A percentile compares a stretch with the other conserved stretches of the same genome.
phyloP scores from a whole-genome alignment of 2,329 filamentous ascomycete genomes.

The Chalara sp. region DNA sequence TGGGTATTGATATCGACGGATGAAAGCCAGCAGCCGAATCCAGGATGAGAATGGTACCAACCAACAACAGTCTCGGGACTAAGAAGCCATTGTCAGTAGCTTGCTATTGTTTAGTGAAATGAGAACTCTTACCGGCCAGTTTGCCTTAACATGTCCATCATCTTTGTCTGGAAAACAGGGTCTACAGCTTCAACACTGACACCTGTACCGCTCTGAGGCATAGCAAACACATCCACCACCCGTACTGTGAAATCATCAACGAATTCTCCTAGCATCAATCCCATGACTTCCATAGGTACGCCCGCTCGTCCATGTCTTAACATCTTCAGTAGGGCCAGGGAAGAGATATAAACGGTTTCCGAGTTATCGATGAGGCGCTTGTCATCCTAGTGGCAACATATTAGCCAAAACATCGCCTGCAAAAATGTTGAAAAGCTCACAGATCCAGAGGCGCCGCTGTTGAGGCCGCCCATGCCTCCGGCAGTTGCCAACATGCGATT shows the following conservation, averaged over 20 bases:
- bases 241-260: conserved; percentile 98
- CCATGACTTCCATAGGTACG: conserved; percentile 99
- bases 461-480: conserved; percentile 56
- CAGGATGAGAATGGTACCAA: conserved; percentile 99
- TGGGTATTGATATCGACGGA: conserved; percentile 99
- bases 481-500: conserved; percentile 79
- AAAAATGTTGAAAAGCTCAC: conserved; percentile 37
- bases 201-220: conserved; percentile 97
- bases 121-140: conserved; percentile 67
- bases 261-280: conserved; percentile 96
- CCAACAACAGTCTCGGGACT: conserved; percentile 96
- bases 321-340: conserved; percentile 96
- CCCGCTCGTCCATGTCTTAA: conserved; percentile 92
- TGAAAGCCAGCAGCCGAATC: conserved; percentile 98
- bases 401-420: conserved; percentile 8
- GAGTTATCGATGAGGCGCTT: conserved; percentile 94
- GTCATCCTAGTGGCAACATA: conserved; percentile 58
- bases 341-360: conserved; percentile 98
- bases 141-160: conserved; percentile 99
- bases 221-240: conserved; percentile 97
- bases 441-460: conserved; percentile 50
- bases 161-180: conserved; percentile 98
- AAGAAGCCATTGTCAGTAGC: conserved; percentile 10
- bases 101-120: not conserved
- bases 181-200: conserved; percentile 98